Evolutionary conservation across 495 filamentous ascomycete genomes (phyloP).

Genomic region (Podospora fimiseda): DNA sequence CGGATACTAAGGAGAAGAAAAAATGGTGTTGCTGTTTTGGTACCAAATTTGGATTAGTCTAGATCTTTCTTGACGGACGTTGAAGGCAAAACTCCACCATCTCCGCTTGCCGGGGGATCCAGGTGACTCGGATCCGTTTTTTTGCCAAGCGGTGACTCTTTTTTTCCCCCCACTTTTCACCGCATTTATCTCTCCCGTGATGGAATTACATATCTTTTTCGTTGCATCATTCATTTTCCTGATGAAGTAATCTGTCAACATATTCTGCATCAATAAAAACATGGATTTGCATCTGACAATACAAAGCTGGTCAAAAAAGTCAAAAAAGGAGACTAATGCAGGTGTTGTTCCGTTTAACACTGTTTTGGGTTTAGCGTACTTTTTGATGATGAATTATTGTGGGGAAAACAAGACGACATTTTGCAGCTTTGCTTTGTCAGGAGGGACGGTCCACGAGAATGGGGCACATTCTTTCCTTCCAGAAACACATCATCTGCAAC

Average conservation of each 20-base stretch:
- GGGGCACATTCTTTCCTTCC: background rate
- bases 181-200: too few species aligned
- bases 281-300: background rate
- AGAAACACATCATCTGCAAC: background rate
- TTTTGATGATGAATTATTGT: background rate
- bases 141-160: too few species aligned
- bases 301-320: background rate
- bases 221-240: too few species aligned
- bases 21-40: conserved; percentile 1
- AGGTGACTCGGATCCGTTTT: too few species aligned
- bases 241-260: too few species aligned
- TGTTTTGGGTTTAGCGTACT: background rate
- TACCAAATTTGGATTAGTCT: conserved; percentile 6
- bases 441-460: background rate
- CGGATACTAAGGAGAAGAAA: background rate
- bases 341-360: conserved; percentile 1
- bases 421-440: too few species aligned
- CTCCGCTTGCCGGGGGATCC: too few species aligned
- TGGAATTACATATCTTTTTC: too few species aligned
- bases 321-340: conserved; percentile 1
- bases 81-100: too few species aligned
- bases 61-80: too few species aligned
- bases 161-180: too few species aligned
- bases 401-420: background rate
- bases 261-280: too few species aligned